Evolutionary conservation across 75 land plant genomes (phyloP), one percentile per base, ranked within the genome.

Genomic region (Cunninghamia lanceolata): DNA sequence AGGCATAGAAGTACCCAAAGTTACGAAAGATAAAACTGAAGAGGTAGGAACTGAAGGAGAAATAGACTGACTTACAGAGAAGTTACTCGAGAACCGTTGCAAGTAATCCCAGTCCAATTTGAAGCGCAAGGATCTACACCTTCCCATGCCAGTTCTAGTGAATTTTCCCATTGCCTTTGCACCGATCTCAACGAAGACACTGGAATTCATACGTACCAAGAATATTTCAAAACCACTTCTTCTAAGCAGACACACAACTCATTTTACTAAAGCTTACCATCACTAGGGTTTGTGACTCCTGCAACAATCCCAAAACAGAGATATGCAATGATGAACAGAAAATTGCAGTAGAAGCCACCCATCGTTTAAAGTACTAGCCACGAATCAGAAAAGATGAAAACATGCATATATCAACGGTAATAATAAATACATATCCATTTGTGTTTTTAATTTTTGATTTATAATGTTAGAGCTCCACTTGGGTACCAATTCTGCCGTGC

Each of bases 91-190:
- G 95, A 92, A 82, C 83, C 85, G 53, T 25, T 88, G 90, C 95
- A 94, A 6, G 42, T 63, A 16, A 94, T 85, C 84, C 93, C 95
- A 17, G 89, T 93, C 95, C 93, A 94, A 3, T 84, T 54, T n/a
- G 52, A 19, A 35, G 39, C 50, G 54, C 47, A 82, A 59, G 95
- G 92, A 86, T 94, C 95, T 17, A 0, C 43, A 0, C 79, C 79
- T 76, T 15, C 16, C 79, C 79, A 76, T 36, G 6, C 39, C 19
- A 39, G 21, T 15, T 30, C 70, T 25, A 0, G 45, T 13, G 5
- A 17, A 16, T 76, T 73, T 39, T 42, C 42, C 79, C 21, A 76
- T 38, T 76, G 79, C 25, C 8, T 76, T 39, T 76, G 2, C 45
- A 39, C 7, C 21, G 4, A 76, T 39, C 39, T 36, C 45, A 39